Conservation (phyloP, 163 green algal species). For the Volvox carteri region DNA sequence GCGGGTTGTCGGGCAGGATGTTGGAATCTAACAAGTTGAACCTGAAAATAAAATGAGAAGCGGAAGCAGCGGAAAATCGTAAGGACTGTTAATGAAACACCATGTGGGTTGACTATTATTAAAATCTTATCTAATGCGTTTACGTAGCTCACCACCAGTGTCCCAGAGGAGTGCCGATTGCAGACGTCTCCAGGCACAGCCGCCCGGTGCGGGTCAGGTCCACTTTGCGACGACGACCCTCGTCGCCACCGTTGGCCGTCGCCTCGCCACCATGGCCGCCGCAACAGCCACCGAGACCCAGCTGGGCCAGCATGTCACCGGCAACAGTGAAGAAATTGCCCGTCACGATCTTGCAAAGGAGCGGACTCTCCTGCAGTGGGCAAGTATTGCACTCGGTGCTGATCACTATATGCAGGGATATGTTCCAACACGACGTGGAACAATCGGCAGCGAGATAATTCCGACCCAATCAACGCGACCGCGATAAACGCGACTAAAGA, state of each 20-base stretch:
- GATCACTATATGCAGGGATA: too few relatives aligned
- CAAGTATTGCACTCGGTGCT: too few relatives aligned
- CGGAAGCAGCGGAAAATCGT: too few relatives aligned
- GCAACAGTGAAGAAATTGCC: slow-evolving; percentile 55
- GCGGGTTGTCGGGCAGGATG: slow-evolving; percentile 56
- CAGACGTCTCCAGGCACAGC: slow-evolving; percentile 29
- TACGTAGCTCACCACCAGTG: slow-evolving; percentile 49
- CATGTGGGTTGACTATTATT: too few relatives aligned
- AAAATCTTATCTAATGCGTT: too few relatives aligned
- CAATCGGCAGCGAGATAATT: too few relatives aligned
- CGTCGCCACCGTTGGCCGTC: too few relatives aligned
- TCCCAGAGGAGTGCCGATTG: slow-evolving; percentile 8
- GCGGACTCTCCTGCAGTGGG: slow-evolving; percentile 53
- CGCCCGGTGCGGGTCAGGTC: slow-evolving; percentile 17
- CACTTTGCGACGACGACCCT: background rate
- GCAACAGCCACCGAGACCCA: background rate
- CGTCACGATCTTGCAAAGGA: slow-evolving; percentile 46
- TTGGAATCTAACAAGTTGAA: slow-evolving; percentile 27
- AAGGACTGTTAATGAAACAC: too few relatives aligned
- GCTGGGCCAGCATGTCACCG: slow-evolving; percentile 44
- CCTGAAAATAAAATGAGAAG: background rate
- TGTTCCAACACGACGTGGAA: too few relatives aligned
- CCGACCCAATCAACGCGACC: too few relatives aligned
- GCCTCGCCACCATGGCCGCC: background rate
- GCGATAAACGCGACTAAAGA: too few relatives aligned